These are phyloP conservation scores for Pistacia integerrima DNA, from an alignment of 345 rosid genomes.

Conservation along the genomic window DNA sequence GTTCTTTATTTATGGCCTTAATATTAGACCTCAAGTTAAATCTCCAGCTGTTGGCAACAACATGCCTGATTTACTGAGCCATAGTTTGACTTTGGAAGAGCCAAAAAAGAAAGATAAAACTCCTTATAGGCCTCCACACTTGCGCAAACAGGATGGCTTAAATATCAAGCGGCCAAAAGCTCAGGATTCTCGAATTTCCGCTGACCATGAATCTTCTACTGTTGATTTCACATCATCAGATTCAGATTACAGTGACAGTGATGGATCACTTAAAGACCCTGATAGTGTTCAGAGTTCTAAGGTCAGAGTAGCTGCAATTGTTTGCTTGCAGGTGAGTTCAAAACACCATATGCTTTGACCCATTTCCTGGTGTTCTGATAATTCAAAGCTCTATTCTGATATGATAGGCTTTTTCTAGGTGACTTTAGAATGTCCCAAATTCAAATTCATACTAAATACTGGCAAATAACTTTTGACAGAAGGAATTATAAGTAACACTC, in stretches of 20 bases:
- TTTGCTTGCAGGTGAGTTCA: slow-evolving; percentile 71
- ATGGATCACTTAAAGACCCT: slow-evolving; percentile 52
- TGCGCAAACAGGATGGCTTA: slow-evolving; percentile 65
- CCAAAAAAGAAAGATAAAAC: slow-evolving; percentile 35
- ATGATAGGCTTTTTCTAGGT: background rate
- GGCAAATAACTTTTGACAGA: background rate
- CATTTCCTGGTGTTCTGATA: slow-evolving; percentile 7
- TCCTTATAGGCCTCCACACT: slow-evolving; percentile 91
- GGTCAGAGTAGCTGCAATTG: slow-evolving; percentile 81
- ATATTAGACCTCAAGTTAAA: slow-evolving; percentile 36
- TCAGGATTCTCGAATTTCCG: slow-evolving; percentile 36
- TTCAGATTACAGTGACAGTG: slow-evolving; percentile 90
- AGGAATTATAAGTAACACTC: background rate
- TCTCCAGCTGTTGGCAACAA: slow-evolving; percentile 36
- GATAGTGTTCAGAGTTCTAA: slow-evolving; percentile 53
- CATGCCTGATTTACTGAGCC: slow-evolving; percentile 35
- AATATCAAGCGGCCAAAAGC: slow-evolving; percentile 39
- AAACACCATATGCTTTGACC: slow-evolving; percentile 14
- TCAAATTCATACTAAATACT: background rate
- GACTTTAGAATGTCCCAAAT: background rate
- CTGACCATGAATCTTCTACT: slow-evolving; percentile 51
- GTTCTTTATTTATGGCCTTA: slow-evolving; percentile 78
- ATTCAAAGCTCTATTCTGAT: background rate
- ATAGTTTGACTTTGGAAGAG: slow-evolving; percentile 42
- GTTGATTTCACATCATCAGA: slow-evolving; percentile 67